A percentile compares a stretch with the other conserved stretches of the same genome.
phyloP scores from a whole-genome alignment of 83 land plant species.

The Diphasiastrum complanatum region DNA sequence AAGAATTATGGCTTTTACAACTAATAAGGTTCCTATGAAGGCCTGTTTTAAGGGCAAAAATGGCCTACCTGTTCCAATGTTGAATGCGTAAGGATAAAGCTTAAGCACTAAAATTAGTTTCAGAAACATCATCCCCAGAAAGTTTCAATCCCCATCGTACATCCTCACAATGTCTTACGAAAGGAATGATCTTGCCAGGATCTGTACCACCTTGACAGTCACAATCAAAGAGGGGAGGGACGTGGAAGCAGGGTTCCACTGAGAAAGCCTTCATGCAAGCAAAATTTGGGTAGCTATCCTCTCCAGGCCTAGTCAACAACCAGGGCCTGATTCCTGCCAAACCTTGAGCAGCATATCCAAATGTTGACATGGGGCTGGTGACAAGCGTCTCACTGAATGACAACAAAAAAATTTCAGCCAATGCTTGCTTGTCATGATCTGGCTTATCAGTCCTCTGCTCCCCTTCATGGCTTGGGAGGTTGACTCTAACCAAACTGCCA shows the following conservation, averaged over 20 bases:
- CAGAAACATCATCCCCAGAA: too few species aligned
- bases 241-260: conserved; percentile 84
- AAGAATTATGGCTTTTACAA: too few species aligned
- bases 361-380: conserved; percentile 79
- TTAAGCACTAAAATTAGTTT: too few species aligned
- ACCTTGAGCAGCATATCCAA: conserved; percentile 88
- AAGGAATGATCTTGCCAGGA: conserved; percentile 51
- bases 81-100: too few species aligned
- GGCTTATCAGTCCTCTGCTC: too few species aligned
- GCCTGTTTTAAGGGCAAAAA: too few species aligned
- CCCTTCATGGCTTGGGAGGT: too few species aligned
- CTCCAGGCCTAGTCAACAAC: conserved; percentile 41
- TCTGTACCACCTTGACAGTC: conserved; percentile 45
- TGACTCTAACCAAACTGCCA: too few species aligned
- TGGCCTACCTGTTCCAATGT: too few species aligned
- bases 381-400: conserved; percentile 63
- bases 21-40: too few species aligned
- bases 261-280: conserved; percentile 62
- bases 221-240: conserved; percentile 73
- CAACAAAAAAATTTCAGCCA: conserved; percentile 78
- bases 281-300: conserved; percentile 40
- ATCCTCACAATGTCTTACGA: conserved; percentile 78
- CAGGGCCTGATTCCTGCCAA: conserved; percentile 73
- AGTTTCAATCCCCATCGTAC: conserved; percentile 72
- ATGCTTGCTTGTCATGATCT: too few species aligned